Percentiles rank a stretch among this genome's conserved stretches.
phyloP scores from a whole-genome alignment of 2,329 filamentous ascomycete genomes.

The Alternaria brassicicola region DNA sequence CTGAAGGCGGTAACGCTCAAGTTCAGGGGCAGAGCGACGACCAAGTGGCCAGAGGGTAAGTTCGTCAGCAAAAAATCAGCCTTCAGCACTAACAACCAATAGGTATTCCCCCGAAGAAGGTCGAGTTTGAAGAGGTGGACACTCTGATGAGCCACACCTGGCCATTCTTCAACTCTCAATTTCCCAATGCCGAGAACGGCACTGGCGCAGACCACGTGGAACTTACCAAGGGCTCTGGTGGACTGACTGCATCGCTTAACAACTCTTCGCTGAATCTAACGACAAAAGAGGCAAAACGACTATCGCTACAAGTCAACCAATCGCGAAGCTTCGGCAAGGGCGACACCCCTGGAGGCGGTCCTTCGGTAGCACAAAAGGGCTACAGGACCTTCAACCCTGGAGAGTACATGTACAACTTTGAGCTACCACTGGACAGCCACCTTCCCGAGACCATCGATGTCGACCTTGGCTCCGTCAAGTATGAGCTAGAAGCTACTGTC shows the following conservation, averaged over 20 bases:
- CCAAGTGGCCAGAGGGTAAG: conserved; percentile 90
- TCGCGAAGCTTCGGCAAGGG: conserved; percentile 85
- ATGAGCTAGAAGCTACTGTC: conserved; percentile 83
- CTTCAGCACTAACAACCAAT: conserved; percentile 10
- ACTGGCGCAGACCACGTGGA: conserved; percentile 69
- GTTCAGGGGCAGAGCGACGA: conserved; percentile 82
- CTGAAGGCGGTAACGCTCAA: conserved; percentile 89
- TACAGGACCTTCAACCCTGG: conserved; percentile 85
- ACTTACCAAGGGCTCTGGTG: conserved; percentile 55
- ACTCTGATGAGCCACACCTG: conserved; percentile 85
- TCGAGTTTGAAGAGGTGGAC: conserved; percentile 82
- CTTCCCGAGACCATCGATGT: conserved; percentile 84
- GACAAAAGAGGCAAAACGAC: conserved; percentile 64
- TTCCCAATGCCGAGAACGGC: conserved; percentile 63
- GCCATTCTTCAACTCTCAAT: conserved; percentile 88
- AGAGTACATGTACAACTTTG: conserved; percentile 77
- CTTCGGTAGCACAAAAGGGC: conserved; percentile 73
- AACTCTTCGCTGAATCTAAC: conserved; percentile 53
- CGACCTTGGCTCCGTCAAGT: conserved; percentile 84
- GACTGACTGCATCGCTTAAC: conserved; percentile 54
- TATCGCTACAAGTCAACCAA: conserved; percentile 81
- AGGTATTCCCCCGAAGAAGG: conserved; percentile 86
- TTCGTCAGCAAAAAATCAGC: background rate
- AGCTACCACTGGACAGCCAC: conserved; percentile 80
- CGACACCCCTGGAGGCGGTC: conserved; percentile 64